A percentile compares a stretch with the other conserved stretches of the same genome.
phyloP scores from a whole-genome alignment of 2,329 filamentous ascomycete species.

The Apiospora saccharicola region DNA sequence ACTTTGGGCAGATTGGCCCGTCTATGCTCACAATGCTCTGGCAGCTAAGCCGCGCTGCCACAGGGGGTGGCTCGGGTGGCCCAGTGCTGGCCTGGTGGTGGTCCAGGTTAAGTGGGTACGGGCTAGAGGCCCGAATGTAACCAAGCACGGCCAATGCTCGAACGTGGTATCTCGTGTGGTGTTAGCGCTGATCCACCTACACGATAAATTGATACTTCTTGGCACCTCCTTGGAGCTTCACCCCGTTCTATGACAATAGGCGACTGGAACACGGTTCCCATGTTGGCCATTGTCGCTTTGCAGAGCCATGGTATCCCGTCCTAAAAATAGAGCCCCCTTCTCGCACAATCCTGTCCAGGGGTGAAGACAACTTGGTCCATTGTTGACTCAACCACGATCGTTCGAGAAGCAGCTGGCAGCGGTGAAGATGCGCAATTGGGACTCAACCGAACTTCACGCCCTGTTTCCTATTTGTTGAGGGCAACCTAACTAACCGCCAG shows the following conservation, averaged over 20 bases:
- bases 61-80: neutral
- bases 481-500: neutral
- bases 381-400: neutral
- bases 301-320: neutral
- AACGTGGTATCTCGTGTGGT: neutral
- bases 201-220: too few relatives aligned
- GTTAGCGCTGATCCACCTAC: neutral
- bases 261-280: neutral
- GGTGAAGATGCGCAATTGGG: neutral
- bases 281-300: neutral
- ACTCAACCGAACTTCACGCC: neutral
- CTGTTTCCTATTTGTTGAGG: neutral
- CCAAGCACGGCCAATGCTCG: neutral
- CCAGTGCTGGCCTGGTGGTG: too few relatives aligned
- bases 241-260: neutral
- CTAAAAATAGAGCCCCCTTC: neutral
- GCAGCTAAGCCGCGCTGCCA: neutral
- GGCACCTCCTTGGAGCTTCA: too few relatives aligned
- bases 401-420: neutral
- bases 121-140: neutral
- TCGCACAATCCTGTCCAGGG: neutral
- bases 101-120: neutral
- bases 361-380: neutral
- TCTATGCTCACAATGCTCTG: conserved; percentile 1
- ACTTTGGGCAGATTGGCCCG: conserved; percentile 13